Conservation (phyloP, 768 basidiomycete genomes). For the Tulasnella sp. region DNA sequence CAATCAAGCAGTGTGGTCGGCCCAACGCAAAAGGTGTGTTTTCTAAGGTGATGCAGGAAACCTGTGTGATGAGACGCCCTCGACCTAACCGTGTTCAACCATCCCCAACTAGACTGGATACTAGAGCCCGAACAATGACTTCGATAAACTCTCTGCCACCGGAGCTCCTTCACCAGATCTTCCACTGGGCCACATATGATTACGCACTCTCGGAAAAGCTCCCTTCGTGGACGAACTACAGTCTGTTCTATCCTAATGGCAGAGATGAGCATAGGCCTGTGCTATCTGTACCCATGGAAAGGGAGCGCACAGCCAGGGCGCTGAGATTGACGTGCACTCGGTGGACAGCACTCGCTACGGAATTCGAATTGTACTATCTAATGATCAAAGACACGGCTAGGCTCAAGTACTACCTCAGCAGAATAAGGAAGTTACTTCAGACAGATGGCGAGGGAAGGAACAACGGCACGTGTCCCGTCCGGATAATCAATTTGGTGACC, state of each 20-base stretch:
- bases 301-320: not conserved
- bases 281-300: not conserved
- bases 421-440: not conserved
- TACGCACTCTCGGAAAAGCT: not conserved
- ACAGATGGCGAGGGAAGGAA: not conserved
- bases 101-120: too few species aligned
- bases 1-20: too few species aligned
- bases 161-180: not conserved
- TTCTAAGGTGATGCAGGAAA: too few species aligned
- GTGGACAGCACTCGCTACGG: not conserved
- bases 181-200: constrained; percentile 4
- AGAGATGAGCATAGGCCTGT: not conserved
- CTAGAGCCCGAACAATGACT: not conserved
- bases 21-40: too few species aligned
- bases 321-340: not conserved
- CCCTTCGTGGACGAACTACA: not conserved
- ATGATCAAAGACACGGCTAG: not conserved
- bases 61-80: too few species aligned
- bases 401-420: not conserved
- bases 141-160: not conserved
- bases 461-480: not conserved
- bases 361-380: not conserved
- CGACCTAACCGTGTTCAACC: too few species aligned
- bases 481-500: not conserved
- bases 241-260: not conserved